phyloP scores from a whole-genome alignment of 73 alveolate genomes.

The Tetrahymena elliotti region DNA sequence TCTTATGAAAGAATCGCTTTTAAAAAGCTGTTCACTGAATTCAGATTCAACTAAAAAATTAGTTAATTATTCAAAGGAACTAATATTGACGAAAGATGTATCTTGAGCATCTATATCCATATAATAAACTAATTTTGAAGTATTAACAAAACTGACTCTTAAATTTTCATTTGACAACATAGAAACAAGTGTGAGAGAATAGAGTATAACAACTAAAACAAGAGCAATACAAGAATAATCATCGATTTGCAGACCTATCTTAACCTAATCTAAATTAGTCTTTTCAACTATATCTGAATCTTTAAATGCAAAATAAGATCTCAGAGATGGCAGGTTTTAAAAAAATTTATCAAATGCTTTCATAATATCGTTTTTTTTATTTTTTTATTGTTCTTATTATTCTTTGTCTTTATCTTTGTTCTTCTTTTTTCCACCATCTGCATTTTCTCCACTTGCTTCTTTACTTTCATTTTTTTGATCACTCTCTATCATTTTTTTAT shows the following conservation, averaged over 20 bases:
- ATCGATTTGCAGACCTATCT: background rate
- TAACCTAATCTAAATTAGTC: background rate
- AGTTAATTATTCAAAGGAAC: background rate
- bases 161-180: background rate
- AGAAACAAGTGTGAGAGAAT: background rate
- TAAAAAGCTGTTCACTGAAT: background rate
- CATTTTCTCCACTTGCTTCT: background rate
- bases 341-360: background rate
- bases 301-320: background rate
- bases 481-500: background rate
- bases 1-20: background rate
- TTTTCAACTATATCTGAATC: background rate
- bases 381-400: background rate
- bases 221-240: background rate
- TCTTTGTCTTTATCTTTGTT: background rate
- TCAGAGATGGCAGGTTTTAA: background rate
- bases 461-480: background rate
- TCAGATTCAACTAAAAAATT: background rate
- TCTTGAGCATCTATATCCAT: background rate
- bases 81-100: background rate
- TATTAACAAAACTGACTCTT: background rate
- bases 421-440: background rate
- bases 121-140: background rate
- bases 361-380: background rate
- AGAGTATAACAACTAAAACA: background rate